These are phyloP conservation scores for Acorus gramineus DNA, from an alignment of 106 monocot genomes.

Conservation along the genomic window DNA sequence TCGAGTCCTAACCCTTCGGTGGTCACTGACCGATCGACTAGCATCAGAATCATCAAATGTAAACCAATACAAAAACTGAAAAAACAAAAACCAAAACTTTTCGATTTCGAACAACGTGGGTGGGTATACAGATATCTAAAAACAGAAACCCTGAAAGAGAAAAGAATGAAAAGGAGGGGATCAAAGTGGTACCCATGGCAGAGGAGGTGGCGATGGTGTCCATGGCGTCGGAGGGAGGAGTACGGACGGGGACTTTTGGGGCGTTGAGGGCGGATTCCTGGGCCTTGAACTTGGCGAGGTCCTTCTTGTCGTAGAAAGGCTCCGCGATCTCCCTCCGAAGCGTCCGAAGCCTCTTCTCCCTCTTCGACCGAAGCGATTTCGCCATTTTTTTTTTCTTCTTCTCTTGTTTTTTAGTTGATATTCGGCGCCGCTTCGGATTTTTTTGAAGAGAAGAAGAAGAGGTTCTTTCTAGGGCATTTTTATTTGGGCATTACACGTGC, in stretches of 20 bases:
- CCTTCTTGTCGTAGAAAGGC: conserved; percentile 77
- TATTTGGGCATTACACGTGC: too few species aligned
- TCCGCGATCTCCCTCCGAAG: conserved; percentile 41
- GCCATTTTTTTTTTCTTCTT: conserved; percentile 14
- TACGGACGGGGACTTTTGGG: conserved; percentile 40
- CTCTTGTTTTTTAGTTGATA: too few species aligned
- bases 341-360: conserved; percentile 56
- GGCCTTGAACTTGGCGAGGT: conserved; percentile 53
- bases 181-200: conserved; percentile 15
- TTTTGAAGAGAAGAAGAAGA: too few species aligned
- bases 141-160: neutral
- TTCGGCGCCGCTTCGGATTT: too few species aligned
- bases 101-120: too few species aligned
- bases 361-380: conserved; percentile 62
- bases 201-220: neutral
- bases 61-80: neutral
- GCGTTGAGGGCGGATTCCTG: conserved; percentile 57
- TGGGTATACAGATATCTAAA: too few species aligned
- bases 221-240: neutral
- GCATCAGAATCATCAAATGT: neutral
- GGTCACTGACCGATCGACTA: neutral
- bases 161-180: neutral
- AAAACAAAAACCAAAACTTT: too few species aligned
- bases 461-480: too few species aligned
- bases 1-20: too few species aligned